Percentiles rank a stretch among this genome's conserved stretches.
Evolutionary conservation across 1,139 yeast species (phyloP).

Genomic region (Scheffersomyces parashehatae): DNA sequence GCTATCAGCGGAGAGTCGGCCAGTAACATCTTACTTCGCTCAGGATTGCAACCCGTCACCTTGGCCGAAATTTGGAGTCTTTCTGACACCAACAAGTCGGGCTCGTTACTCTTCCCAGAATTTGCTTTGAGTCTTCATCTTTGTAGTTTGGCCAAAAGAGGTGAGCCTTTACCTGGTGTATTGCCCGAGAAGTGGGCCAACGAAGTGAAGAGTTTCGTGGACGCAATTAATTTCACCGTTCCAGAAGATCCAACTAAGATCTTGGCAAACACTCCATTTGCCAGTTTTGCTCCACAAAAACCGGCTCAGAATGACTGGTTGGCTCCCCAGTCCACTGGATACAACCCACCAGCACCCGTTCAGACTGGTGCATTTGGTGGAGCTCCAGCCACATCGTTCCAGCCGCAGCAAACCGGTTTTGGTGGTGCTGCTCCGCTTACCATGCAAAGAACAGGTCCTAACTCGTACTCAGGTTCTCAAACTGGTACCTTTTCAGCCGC

Average conservation of each 20-base stretch:
- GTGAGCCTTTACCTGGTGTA: slow-evolving; percentile 71
- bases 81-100: slow-evolving; percentile 85
- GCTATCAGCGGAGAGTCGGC: slow-evolving; percentile 80
- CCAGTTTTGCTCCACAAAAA: slow-evolving; percentile 23
- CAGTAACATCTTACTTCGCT: slow-evolving; percentile 74
- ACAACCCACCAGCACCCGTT: slow-evolving; percentile 14
- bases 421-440: slow-evolving; percentile 16
- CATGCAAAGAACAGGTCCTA: not conserved
- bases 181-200: slow-evolving; percentile 74
- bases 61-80: slow-evolving; percentile 90
- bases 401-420: slow-evolving; percentile 41
- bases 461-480: slow-evolving; percentile 8
- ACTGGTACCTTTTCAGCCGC: slow-evolving; percentile 4
- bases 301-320: slow-evolving; percentile 31
- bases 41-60: slow-evolving; percentile 73
- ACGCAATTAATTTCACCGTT: slow-evolving; percentile 78
- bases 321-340: slow-evolving; percentile 28
- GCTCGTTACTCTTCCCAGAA: slow-evolving; percentile 86
- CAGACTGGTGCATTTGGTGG: not conserved
- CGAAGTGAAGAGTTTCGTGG: slow-evolving; percentile 86
- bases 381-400: slow-evolving; percentile 29
- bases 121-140: slow-evolving; percentile 91
- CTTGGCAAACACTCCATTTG: slow-evolving; percentile 50
- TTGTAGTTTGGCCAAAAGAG: slow-evolving; percentile 75
- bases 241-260: slow-evolving; percentile 57